These are phyloP conservation scores for Linum usitatissimum DNA, from an alignment of 345 rosid species.

Conservation along the genomic window DNA sequence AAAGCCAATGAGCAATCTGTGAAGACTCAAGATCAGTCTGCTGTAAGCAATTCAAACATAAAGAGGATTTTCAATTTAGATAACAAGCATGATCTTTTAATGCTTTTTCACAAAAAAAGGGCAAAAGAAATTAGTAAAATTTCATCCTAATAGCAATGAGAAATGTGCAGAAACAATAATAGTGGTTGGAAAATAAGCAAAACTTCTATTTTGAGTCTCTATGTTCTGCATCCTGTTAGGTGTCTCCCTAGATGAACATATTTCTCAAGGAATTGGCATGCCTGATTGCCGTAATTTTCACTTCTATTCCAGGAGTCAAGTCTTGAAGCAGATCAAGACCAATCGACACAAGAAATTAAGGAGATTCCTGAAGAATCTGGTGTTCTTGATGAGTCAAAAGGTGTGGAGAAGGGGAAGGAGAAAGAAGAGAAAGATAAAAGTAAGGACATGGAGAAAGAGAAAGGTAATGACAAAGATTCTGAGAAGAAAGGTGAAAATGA, in stretches of 20 bases:
- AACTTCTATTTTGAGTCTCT: not conserved
- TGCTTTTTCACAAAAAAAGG: not conserved
- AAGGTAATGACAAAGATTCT: conserved; percentile 70
- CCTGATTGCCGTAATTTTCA: not conserved
- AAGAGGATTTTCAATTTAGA: not conserved
- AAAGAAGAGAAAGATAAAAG: conserved; percentile 64
- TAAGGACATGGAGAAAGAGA: conserved; percentile 42
- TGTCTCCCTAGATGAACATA: not conserved
- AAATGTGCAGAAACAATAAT: no score
- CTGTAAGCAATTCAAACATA: conserved; percentile 34
- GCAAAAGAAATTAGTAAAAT: not conserved
- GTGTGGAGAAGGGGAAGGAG: conserved; percentile 58
- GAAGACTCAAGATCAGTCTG: conserved; percentile 55
- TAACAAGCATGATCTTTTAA: no score
- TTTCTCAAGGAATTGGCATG: not conserved
- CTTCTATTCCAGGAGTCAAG: conserved; percentile 42
- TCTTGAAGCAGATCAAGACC: conserved; percentile 56
- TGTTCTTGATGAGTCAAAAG: conserved; percentile 44
- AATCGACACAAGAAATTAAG: conserved; percentile 39
- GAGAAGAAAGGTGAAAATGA: conserved; percentile 74
- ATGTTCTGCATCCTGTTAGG: not conserved
- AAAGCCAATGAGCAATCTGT: conserved; percentile 65
- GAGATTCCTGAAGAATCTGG: conserved; percentile 55
- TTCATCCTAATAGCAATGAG: not conserved
- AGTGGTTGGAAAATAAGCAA: not conserved